These are phyloP conservation scores for Diaporthe ampelina DNA, from an alignment of 2,329 filamentous ascomycete genomes.

Conservation along the genomic window DNA sequence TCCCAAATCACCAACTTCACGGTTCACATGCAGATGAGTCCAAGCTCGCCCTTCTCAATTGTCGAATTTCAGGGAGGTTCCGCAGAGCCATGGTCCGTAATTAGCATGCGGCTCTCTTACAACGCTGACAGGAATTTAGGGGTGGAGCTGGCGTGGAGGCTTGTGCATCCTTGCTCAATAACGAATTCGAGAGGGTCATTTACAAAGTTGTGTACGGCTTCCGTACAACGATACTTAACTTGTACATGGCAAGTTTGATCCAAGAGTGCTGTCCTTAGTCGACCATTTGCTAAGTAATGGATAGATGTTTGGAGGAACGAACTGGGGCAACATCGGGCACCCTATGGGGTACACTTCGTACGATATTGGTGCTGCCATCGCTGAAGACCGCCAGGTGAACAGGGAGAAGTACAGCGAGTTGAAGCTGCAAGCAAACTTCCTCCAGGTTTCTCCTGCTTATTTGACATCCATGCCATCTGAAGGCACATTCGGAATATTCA, in stretches of 20 bases:
- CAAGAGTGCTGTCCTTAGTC: conserved; percentile 80
- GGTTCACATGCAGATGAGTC: neutral
- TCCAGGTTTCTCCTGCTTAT: conserved; percentile 79
- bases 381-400: conserved; percentile 75
- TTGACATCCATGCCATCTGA: conserved; percentile 66
- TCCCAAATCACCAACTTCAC: neutral
- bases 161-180: neutral
- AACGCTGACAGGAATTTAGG: neutral
- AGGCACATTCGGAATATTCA: conserved; percentile 54
- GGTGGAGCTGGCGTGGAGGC: neutral
- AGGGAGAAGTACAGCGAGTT: conserved; percentile 85
- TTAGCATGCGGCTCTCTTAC: no score
- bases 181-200: conserved; percentile 72
- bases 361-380: conserved; percentile 71
- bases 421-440: conserved; percentile 81
- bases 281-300: conserved; percentile 74
- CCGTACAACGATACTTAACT: conserved; percentile 75
- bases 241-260: conserved; percentile 76
- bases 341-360: conserved; percentile 73
- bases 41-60: neutral
- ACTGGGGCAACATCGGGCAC: conserved; percentile 85
- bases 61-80: neutral
- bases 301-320: conserved; percentile 80
- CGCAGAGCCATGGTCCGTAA: neutral
- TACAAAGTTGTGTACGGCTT: conserved; percentile 82